Conservation (phyloP, 805 yeast species). For the Saccharomyces kudriavzevii region DNA sequence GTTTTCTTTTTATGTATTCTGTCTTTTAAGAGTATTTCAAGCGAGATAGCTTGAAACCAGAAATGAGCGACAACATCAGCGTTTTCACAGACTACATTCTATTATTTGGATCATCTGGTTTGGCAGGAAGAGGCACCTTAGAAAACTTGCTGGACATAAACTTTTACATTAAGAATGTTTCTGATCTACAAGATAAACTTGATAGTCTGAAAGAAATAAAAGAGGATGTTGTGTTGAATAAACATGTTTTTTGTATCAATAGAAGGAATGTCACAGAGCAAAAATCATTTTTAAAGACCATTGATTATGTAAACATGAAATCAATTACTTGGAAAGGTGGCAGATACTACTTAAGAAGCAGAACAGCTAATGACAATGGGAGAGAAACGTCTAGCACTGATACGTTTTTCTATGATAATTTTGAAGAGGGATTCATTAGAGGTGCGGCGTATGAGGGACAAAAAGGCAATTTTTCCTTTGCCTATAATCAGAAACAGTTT, state of each 20-base stretch:
- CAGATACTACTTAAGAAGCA: background rate
- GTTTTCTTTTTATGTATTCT: background rate
- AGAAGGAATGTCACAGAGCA: constrained; percentile 1
- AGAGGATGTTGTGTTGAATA: constrained; percentile 1
- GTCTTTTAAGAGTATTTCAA: background rate
- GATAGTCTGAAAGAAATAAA: background rate
- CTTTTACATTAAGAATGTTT: constrained; percentile 2
- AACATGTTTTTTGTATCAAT: constrained; percentile 8
- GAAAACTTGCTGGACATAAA: constrained; percentile 9
- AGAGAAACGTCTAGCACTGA: background rate
- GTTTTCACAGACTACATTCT: constrained; percentile 8
- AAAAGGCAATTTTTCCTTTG: background rate
- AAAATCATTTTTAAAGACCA: constrained; percentile 1
- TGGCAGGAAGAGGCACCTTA: constrained; percentile 13
- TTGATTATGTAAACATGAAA: background rate
- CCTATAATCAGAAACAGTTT: background rate
- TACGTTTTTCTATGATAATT: background rate
- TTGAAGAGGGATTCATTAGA: background rate
- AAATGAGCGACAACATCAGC: background rate
- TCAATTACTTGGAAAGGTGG: constrained; percentile 1
- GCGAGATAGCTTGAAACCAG: background rate
- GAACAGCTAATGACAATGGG: background rate
- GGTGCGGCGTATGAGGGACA: background rate
- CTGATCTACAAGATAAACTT: background rate
- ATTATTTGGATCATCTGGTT: constrained; percentile 21